Evolutionary conservation across 352 stramenopile species (phyloP).

Genomic region (Phytophthora idaei): DNA sequence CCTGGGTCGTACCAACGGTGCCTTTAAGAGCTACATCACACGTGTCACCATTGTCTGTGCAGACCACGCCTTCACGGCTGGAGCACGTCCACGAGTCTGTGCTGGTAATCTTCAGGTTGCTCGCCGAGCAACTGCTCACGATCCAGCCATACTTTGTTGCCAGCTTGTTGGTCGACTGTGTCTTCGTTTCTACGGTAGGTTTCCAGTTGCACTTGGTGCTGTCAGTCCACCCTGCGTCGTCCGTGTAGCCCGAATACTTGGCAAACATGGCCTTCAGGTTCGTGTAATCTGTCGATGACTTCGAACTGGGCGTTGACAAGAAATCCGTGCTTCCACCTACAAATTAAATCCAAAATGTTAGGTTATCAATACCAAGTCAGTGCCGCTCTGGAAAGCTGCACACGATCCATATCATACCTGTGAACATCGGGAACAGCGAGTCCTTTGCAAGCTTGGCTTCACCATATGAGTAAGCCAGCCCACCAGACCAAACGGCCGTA

Average conservation of each 20-base stretch:
- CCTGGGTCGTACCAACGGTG: conserved; percentile 68
- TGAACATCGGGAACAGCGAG: conserved; percentile 86
- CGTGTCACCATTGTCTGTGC: conserved; percentile 58
- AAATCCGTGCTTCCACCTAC: conserved; percentile 71
- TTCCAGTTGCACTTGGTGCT: conserved; percentile 71
- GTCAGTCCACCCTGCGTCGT: conserved; percentile 61
- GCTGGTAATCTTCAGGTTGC: conserved; percentile 56
- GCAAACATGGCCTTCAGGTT: conserved; percentile 77
- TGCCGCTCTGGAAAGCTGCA: neutral
- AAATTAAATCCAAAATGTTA: conserved; percentile 18
- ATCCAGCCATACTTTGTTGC: conserved; percentile 72
- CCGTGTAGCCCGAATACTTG: conserved; percentile 62
- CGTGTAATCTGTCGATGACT: conserved; percentile 63
- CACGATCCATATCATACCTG: conserved; percentile 37
- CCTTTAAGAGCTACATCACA: conserved; percentile 70
- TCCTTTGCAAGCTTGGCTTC: conserved; percentile 75
- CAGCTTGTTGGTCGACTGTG: conserved; percentile 58
- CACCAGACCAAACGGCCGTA: conserved; percentile 81
- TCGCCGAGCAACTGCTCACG: conserved; percentile 57
- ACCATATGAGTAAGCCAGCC: conserved; percentile 86
- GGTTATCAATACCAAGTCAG: neutral
- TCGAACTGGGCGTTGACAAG: conserved; percentile 63
- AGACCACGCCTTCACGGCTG: conserved; percentile 75
- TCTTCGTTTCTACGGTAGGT: conserved; percentile 58
- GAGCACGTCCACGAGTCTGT: conserved; percentile 77